A percentile compares a stretch with the other conserved stretches of the same genome.
Conservation (phyloP, 768 basidiomycete genomes). For the Tubosaeta sp. region DNA sequence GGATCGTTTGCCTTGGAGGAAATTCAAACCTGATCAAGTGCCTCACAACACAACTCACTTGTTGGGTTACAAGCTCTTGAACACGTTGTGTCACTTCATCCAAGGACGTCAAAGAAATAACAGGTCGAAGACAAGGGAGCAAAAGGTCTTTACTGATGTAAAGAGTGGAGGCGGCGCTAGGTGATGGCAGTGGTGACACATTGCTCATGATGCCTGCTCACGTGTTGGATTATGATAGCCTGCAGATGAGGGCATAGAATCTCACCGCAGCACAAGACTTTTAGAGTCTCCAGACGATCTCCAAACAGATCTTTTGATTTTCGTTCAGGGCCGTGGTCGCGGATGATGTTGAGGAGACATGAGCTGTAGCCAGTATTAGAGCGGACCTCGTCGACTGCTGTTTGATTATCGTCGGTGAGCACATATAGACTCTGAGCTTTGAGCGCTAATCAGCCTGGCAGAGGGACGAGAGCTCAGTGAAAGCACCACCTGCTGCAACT, state of each 20-base stretch:
- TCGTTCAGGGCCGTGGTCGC: constrained; percentile 27
- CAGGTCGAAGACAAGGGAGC: constrained; percentile 64
- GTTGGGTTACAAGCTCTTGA: constrained; percentile 46
- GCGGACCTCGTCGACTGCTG: constrained; percentile 63
- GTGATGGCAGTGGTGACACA: constrained; percentile 70
- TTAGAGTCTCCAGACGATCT: constrained; percentile 49
- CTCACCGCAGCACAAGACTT: constrained; percentile 68
- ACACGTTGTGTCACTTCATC: constrained; percentile 45
- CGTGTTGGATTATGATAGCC: not conserved
- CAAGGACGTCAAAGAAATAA: constrained; percentile 58
- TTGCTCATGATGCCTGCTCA: constrained; percentile 69
- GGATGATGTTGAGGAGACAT: constrained; percentile 62
- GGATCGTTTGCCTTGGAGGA: constrained; percentile 43
- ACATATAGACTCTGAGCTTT: constrained; percentile 91
- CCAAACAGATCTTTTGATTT: constrained; percentile 43
- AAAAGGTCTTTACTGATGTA: constrained; percentile 72
- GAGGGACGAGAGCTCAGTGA: not conserved
- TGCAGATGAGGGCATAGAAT: not conserved
- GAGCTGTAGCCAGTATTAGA: constrained; percentile 56
- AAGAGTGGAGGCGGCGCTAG: constrained; percentile 52
- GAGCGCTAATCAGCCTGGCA: not conserved
- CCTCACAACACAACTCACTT: constrained; percentile 35
- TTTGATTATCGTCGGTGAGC: constrained; percentile 85
- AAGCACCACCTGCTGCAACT: constrained; percentile 67
- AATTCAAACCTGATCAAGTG: not conserved